These are phyloP conservation scores for Lecanoromycetidae sp. DNA, from an alignment of 2,329 filamentous ascomycete genomes.

Conservation along the genomic window DNA sequence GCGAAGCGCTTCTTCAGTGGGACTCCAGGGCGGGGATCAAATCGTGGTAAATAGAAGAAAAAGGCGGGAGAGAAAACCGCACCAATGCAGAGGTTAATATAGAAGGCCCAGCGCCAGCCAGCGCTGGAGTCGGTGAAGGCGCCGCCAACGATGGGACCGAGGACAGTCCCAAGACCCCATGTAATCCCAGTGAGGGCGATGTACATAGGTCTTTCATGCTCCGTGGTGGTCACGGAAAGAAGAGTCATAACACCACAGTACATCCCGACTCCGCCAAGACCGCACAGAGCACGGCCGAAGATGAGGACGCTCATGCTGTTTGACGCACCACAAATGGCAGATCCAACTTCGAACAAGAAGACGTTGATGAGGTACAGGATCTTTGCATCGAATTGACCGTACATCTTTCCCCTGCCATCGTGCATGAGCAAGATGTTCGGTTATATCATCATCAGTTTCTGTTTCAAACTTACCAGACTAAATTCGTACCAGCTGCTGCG, in stretches of 20 bases:
- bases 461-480: constrained; percentile 20
- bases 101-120: constrained; percentile 30
- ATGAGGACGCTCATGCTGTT: constrained; percentile 38
- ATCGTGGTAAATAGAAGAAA: constrained; percentile 32
- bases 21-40: constrained; percentile 20
- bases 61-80: constrained; percentile 33
- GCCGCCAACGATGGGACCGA: constrained; percentile 31
- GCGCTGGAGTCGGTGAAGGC: constrained; percentile 23
- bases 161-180: constrained; percentile 18
- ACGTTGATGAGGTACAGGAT: constrained; percentile 11
- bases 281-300: constrained; percentile 28
- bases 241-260: constrained; percentile 21
- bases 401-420: constrained; percentile 24
- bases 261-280: constrained; percentile 25
- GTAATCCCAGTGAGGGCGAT: constrained; percentile 13
- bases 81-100: constrained; percentile 44
- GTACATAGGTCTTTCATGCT: constrained; percentile 13
- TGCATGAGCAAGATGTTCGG: constrained; percentile 12
- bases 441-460: constrained; percentile 29
- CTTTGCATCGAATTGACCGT: constrained; percentile 16
- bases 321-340: constrained; percentile 29
- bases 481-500: constrained; percentile 28
- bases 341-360: constrained; percentile 21
- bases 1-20: constrained; percentile 20
- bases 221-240: constrained; percentile 12